Conservation (phyloP, 257 asterid genomes). For the Thymus quinquecostatus region DNA sequence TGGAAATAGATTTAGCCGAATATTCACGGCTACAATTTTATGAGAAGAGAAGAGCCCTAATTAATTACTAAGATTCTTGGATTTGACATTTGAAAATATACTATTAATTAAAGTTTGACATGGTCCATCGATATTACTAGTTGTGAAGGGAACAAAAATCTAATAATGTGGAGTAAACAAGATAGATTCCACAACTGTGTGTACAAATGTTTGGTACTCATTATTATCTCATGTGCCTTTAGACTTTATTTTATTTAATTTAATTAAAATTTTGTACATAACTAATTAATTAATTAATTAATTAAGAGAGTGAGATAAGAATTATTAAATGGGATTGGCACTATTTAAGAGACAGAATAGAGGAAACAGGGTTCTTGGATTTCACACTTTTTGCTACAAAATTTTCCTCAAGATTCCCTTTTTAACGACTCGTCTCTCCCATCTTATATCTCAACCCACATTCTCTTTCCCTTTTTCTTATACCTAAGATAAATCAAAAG, state of each 20-base stretch:
- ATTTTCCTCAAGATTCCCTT: slow-evolving; percentile 60
- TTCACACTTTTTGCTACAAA: slow-evolving; percentile 49
- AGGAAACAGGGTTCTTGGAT: slow-evolving; percentile 62
- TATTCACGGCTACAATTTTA: not conserved
- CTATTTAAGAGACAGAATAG: slow-evolving; percentile 43
- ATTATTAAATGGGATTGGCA: slow-evolving; percentile 7
- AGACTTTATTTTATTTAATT: slow-evolving; percentile 10
- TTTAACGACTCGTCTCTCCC: slow-evolving; percentile 41
- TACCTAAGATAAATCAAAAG: not conserved
- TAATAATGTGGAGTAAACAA: slow-evolving; percentile 21
- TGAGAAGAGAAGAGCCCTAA: too few species aligned
- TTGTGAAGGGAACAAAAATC: slow-evolving; percentile 24
- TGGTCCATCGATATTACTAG: slow-evolving; percentile 22
- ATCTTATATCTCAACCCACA: slow-evolving; percentile 39
- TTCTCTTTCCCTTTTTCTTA: not conserved
- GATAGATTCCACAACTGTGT: slow-evolving; percentile 53
- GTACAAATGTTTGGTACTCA: slow-evolving; percentile 19
- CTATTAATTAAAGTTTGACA: not conserved
- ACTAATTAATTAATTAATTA: slow-evolving; percentile 3
- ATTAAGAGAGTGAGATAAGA: slow-evolving; percentile 10
- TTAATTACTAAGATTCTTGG: not conserved
- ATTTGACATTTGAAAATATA: slow-evolving; percentile 12
- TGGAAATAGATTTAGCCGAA: too few species aligned
- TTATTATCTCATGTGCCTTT: slow-evolving; percentile 32
- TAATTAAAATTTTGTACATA: not conserved